Percentiles rank a stretch among this genome's conserved stretches.
Evolutionary conservation across 129 eudicot species (phyloP).

Genomic region (Ambrosia trifida): DNA sequence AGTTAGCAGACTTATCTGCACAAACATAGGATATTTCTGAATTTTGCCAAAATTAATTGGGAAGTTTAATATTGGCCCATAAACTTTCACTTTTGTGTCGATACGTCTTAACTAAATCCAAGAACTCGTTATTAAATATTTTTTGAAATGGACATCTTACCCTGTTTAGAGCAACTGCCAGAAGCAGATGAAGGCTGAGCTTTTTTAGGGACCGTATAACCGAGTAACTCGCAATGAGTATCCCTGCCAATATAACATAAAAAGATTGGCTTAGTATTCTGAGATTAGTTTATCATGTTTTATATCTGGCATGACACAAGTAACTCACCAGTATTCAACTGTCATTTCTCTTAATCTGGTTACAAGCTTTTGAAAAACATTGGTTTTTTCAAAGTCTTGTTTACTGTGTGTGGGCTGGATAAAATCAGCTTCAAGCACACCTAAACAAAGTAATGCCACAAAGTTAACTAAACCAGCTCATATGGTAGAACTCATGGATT

Average conservation of each 20-base stretch:
- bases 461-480: constrained; percentile 8
- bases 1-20: too few species aligned
- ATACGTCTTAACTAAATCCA: neutral
- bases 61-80: neutral
- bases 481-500: neutral
- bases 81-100: neutral
- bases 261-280: neutral
- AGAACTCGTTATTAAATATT: too few species aligned
- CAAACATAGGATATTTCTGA: neutral
- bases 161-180: constrained; percentile 29
- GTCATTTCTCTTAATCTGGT: constrained; percentile 59
- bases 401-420: constrained; percentile 63
- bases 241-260: constrained; percentile 52
- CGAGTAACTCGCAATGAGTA: constrained; percentile 66
- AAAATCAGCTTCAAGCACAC: constrained; percentile 63
- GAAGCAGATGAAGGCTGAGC: constrained; percentile 29
- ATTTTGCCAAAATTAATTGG: neutral
- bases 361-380: constrained; percentile 61
- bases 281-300: neutral
- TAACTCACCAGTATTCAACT: constrained; percentile 57
- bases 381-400: constrained; percentile 72
- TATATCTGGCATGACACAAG: constrained; percentile 2
- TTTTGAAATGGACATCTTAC: constrained; percentile 14
- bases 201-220: constrained; percentile 48
- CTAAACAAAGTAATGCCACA: constrained; percentile 27